These are phyloP conservation scores for Mucuna pruriens DNA, from an alignment of 306 rosid genomes.

Conservation along the genomic window DNA sequence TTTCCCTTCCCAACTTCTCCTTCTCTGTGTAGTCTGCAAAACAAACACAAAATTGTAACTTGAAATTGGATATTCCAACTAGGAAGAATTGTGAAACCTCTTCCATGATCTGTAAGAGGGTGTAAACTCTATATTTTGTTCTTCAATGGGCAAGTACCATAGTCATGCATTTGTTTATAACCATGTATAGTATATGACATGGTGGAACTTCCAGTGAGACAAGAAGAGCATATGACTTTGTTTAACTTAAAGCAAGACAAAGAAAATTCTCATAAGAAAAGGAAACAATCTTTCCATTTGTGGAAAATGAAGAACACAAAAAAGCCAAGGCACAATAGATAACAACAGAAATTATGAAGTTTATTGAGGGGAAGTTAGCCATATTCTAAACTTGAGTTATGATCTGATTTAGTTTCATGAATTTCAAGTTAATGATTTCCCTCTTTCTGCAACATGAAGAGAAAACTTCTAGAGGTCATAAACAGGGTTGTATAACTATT, in stretches of 20 bases:
- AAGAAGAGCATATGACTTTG: not conserved
- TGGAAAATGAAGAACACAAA: not conserved
- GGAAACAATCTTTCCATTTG: not conserved
- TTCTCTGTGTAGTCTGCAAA: constrained; percentile 39
- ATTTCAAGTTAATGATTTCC: constrained; percentile 11
- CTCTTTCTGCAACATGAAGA: not conserved
- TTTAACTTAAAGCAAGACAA: not conserved
- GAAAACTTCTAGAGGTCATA: constrained; percentile 12
- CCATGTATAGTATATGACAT: not conserved
- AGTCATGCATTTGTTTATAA: not conserved
- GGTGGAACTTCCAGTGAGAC: not conserved
- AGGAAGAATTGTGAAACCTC: constrained; percentile 12
- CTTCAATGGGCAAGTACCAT: not conserved
- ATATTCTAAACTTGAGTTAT: not conserved
- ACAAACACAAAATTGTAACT: constrained; percentile 10
- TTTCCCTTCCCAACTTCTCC: constrained; percentile 61
- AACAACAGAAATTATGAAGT: not conserved
- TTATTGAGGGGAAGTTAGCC: not conserved
- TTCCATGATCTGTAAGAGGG: not conserved
- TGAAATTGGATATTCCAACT: constrained; percentile 4
- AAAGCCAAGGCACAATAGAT: not conserved
- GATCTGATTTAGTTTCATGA: not conserved
- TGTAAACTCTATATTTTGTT: not conserved
- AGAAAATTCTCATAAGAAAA: not conserved
- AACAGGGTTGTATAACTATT: constrained; percentile 1